Percentiles rank a stretch among this genome's conserved stretches.
phyloP scores from a whole-genome alignment of 2,329 filamentous ascomycete species.

The Penicillium sp. region DNA sequence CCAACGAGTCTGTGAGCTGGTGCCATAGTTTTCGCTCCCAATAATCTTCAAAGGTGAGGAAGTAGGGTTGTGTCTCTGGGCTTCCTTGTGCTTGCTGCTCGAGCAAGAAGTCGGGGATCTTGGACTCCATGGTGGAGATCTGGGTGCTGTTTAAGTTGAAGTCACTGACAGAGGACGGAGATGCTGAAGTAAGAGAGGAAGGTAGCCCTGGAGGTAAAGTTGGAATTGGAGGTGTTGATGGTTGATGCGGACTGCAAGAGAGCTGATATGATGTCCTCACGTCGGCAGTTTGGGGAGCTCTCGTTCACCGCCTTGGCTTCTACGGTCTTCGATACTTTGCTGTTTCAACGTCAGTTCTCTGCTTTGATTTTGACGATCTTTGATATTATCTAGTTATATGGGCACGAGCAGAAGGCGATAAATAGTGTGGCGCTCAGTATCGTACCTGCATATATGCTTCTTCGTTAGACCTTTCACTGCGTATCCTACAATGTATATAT shows the following conservation, averaged over 20 bases:
- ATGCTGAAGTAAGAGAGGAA: not conserved
- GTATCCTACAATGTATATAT: not conserved
- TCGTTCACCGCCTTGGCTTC: slow-evolving; percentile 7
- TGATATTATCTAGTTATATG: not conserved
- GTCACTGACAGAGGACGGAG: not conserved
- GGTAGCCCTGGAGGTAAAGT: slow-evolving; percentile 1
- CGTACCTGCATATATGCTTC: not conserved
- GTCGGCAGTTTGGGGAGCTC: slow-evolving; percentile 8
- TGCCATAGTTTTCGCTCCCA: slow-evolving; percentile 99
- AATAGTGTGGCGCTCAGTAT: too few species aligned
- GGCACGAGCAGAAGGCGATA: too few species aligned
- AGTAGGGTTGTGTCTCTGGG: slow-evolving; percentile 80
- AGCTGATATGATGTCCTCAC: slow-evolving; percentile 13
- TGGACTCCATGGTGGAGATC: slow-evolving; percentile 67
- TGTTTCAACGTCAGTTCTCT: not conserved
- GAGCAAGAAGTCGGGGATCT: slow-evolving; percentile 86
- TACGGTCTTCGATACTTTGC: slow-evolving; percentile 1
- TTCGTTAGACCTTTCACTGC: not conserved
- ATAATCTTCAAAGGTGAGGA: slow-evolving; percentile 89
- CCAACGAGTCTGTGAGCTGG: slow-evolving; percentile 85
- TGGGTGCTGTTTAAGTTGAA: not conserved
- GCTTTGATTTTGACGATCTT: not conserved
- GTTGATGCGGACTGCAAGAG: slow-evolving; percentile 8
- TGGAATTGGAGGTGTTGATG: slow-evolving; percentile 10
- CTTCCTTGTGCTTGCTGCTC: slow-evolving; percentile 86